phyloP scores from a whole-genome alignment of 78 protist genomes.

The Dictyostelium firmibasis region DNA sequence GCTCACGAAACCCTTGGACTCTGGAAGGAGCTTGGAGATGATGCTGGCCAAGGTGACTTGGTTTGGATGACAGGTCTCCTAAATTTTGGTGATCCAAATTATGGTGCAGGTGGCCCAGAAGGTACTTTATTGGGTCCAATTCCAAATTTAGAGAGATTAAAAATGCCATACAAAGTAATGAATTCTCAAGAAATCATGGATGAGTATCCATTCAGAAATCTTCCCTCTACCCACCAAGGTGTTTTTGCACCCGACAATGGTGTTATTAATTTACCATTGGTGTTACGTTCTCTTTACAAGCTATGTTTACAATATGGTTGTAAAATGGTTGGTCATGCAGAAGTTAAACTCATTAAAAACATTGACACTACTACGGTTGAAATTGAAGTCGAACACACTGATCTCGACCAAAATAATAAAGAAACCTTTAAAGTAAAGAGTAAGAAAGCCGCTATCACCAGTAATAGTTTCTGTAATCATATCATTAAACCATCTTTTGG shows the following conservation, averaged over 20 bases:
- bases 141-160: background rate
- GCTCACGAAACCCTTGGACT: background rate
- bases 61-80: constrained; percentile 16
- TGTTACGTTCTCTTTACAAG: background rate
- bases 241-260: background rate
- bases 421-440: background rate
- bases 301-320: constrained; percentile 12
- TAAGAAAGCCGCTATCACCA: background rate
- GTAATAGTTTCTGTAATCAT: background rate
- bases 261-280: background rate
- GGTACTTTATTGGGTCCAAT: constrained; percentile 16
- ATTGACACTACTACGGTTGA: background rate
- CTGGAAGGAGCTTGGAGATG: background rate
- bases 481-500: constrained; percentile 7
- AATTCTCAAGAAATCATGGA: background rate
- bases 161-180: background rate
- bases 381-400: background rate
- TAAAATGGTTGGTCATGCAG: background rate
- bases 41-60: background rate
- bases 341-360: background rate
- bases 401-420: background rate
- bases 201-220: background rate
- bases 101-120: constrained; percentile 37
- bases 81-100: constrained; percentile 30
- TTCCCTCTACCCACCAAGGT: background rate